A percentile compares a stretch with the other conserved stretches of the same genome.
Conservation (phyloP, 2,329 filamentous ascomycete species). For the Paecilomyces fulvus region DNA sequence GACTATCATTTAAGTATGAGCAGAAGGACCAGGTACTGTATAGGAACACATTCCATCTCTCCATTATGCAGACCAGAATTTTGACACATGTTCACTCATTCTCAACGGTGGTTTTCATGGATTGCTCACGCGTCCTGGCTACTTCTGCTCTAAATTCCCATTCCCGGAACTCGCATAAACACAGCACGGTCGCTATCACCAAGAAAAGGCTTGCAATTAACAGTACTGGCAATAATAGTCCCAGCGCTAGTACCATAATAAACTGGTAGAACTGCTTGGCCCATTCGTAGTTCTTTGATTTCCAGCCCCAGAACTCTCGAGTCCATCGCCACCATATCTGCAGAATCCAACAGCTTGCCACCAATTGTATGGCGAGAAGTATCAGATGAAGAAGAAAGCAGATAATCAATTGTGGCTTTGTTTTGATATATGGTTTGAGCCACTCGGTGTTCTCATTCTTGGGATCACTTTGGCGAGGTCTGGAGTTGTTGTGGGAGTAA, state of each 20-base stretch:
- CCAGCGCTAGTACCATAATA: background rate
- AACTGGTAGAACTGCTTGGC: background rate
- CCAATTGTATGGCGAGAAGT: background rate
- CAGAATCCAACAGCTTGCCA: background rate
- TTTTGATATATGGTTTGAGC: background rate
- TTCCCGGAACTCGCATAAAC: background rate
- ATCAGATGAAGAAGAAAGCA: background rate
- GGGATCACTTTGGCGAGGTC: background rate
- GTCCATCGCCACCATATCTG: background rate
- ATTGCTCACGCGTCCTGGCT: background rate
- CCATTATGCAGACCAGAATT: background rate
- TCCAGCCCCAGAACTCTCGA: background rate
- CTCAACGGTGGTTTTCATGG: background rate
- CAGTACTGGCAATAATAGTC: background rate
- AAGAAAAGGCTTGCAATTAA: background rate
- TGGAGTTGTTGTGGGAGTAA: background rate
- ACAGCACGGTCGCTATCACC: background rate
- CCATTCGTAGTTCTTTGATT: background rate
- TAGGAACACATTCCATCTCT: background rate
- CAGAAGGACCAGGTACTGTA: no score
- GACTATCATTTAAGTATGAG: no score
- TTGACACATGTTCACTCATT: background rate
- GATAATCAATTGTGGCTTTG: background rate
- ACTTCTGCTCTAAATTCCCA: background rate
- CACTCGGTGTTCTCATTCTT: background rate